phyloP scores from a whole-genome alignment of 176 grass and related monocot species.

The Triticum turgidum region DNA sequence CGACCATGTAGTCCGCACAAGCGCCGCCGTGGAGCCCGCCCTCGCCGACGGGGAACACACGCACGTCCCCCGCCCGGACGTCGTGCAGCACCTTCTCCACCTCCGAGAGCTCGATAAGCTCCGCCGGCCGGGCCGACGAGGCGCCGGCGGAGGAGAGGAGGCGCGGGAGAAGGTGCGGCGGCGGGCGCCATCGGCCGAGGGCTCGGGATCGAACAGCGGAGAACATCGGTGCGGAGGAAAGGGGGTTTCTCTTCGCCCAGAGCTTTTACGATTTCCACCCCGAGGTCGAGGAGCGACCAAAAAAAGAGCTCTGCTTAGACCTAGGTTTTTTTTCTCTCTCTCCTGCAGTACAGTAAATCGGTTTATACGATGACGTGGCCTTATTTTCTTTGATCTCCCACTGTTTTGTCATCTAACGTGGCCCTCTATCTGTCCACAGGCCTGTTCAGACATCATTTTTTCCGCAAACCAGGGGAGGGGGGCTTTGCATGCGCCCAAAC shows the following conservation, averaged over 20 bases:
- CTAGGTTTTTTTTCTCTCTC: too few relatives aligned
- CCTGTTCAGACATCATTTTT: too few relatives aligned
- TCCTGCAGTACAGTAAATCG: too few relatives aligned
- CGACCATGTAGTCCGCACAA: constrained; percentile 90
- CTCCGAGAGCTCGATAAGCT: constrained; percentile 64
- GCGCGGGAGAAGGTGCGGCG: neutral
- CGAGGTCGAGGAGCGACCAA: too few relatives aligned
- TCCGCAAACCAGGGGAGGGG: too few relatives aligned
- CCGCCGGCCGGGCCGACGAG: neutral
- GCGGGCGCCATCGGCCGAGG: neutral
- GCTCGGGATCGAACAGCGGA: constrained; percentile 42
- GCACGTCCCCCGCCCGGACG: constrained; percentile 80
- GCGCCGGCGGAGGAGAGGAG: constrained; percentile 4
- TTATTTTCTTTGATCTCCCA: too few relatives aligned
- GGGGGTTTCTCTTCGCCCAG: neutral
- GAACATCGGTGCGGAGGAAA: constrained; percentile 41
- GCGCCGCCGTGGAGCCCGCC: constrained; percentile 51
- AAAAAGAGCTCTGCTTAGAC: too few relatives aligned
- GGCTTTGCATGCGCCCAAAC: too few relatives aligned
- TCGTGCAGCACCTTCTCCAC: constrained; percentile 87
- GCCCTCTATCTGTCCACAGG: too few relatives aligned
- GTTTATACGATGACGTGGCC: too few relatives aligned
- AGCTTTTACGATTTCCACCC: neutral
- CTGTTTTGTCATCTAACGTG: too few relatives aligned
- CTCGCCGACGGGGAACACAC: constrained; percentile 77